These are phyloP conservation scores for Scorias spongiosa DNA, from an alignment of 2,329 filamentous ascomycete species.

Conservation along the genomic window DNA sequence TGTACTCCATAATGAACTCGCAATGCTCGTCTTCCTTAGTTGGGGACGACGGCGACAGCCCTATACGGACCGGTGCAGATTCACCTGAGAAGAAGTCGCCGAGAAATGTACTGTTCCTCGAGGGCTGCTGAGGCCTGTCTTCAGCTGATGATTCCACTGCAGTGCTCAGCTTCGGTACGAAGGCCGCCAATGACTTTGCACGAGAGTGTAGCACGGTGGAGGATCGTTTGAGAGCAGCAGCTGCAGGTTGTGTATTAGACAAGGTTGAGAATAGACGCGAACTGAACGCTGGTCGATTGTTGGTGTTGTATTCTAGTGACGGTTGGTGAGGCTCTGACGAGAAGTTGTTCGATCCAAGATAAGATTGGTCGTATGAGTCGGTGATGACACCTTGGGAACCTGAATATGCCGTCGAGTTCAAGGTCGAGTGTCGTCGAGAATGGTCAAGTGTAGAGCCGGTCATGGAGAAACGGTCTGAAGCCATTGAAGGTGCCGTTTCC, in stretches of 20 bases:
- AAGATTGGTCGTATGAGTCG: not conserved
- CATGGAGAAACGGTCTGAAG: not conserved
- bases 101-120: conserved; percentile 11
- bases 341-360: not conserved
- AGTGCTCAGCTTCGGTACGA: conserved; percentile 11
- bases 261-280: conserved; percentile 13
- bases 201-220: conserved; percentile 15
- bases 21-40: conserved; percentile 15
- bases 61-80: conserved; percentile 19
- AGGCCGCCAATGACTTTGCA: conserved; percentile 17
- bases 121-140: conserved; percentile 5
- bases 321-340: not conserved
- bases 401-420: not conserved
- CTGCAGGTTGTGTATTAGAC: conserved; percentile 14
- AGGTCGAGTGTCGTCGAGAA: not conserved
- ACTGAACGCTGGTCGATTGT: conserved; percentile 10
- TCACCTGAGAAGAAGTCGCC: conserved; percentile 20
- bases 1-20: conserved; percentile 23
- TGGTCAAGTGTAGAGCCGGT: not conserved
- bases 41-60: conserved; percentile 12
- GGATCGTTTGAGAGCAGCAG: conserved; percentile 15
- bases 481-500: not conserved
- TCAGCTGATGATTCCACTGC: not conserved
- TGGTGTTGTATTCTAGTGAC: not conserved
- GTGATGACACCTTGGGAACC: not conserved